phyloP scores from a whole-genome alignment of 1,284 basidiomycete species.

The Trichosporon faecale region DNA sequence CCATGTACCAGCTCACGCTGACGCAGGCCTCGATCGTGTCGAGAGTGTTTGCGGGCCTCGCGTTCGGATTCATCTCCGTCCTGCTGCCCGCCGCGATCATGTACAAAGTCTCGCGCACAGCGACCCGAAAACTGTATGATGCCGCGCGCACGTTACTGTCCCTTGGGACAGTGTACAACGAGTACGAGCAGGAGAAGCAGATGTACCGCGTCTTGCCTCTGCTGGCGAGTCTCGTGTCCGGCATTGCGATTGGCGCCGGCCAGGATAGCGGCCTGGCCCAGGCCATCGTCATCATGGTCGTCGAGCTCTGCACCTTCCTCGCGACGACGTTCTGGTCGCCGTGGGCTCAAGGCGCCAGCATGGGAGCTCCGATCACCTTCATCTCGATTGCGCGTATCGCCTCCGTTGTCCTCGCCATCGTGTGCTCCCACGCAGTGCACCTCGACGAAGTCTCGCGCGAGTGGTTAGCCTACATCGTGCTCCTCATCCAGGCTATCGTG shows the following conservation, averaged over 20 bases:
- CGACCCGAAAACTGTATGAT: conserved; percentile 87
- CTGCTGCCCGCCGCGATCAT: conserved; percentile 72
- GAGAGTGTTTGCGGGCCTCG: conserved; percentile 47
- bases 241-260: conserved; percentile 77
- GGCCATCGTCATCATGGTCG: conserved; percentile 78
- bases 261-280: conserved; percentile 87
- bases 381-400: conserved; percentile 86
- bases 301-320: conserved; percentile 76
- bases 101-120: conserved; percentile 69
- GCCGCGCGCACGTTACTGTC: conserved; percentile 87
- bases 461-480: conserved; percentile 90
- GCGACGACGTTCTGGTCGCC: conserved; percentile 90
- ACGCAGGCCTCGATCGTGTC: conserved; percentile 56
- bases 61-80: conserved; percentile 73
- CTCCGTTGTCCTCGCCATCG: conserved; percentile 81
- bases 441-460: conserved; percentile 71
- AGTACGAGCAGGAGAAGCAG: conserved; percentile 86
- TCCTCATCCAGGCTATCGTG: conserved; percentile 79
- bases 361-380: conserved; percentile 89
- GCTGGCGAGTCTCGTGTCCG: conserved; percentile 73
- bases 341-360: conserved; percentile 92
- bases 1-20: conserved; percentile 76
- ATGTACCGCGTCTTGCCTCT: conserved; percentile 80
- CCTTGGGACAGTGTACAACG: conserved; percentile 91
- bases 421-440: conserved; percentile 64